These are phyloP conservation scores for Cordyceps tenuipes DNA, from an alignment of 2,329 filamentous ascomycete genomes.

Conservation along the genomic window DNA sequence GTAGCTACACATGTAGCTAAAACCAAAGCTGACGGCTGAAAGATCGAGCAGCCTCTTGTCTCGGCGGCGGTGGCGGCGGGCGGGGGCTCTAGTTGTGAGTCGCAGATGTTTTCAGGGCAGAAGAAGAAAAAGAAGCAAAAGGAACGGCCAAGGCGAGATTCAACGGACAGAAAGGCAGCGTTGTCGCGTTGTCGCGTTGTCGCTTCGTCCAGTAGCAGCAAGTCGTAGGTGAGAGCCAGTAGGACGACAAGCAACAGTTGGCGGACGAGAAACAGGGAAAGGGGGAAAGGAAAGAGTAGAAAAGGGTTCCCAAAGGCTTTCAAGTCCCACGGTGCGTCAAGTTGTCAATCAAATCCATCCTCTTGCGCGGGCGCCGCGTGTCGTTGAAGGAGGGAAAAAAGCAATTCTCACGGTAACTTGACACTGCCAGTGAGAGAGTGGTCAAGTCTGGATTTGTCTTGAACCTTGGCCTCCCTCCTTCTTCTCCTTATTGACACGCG, in stretches of 20 bases:
- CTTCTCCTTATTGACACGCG: background rate
- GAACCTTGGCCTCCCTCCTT: background rate
- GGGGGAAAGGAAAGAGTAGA: background rate
- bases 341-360: background rate
- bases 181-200: too few relatives aligned
- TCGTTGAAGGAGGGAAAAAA: conserved; percentile 4
- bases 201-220: too few relatives aligned
- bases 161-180: background rate
- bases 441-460: background rate
- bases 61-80: background rate
- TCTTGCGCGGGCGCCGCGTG: background rate
- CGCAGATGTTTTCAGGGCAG: background rate
- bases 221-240: background rate
- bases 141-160: background rate
- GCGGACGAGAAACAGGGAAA: background rate
- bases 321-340: background rate
- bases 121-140: background rate
- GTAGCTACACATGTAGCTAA: too few relatives aligned
- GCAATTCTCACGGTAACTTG: background rate
- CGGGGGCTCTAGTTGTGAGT: background rate
- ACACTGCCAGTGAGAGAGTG: too few relatives aligned
- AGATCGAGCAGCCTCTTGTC: background rate
- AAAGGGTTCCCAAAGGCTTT: background rate
- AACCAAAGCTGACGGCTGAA: too few relatives aligned
- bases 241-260: background rate